These are phyloP conservation scores for Termitomyces sp. DNA, from an alignment of 768 basidiomycete genomes.

Conservation along the genomic window DNA sequence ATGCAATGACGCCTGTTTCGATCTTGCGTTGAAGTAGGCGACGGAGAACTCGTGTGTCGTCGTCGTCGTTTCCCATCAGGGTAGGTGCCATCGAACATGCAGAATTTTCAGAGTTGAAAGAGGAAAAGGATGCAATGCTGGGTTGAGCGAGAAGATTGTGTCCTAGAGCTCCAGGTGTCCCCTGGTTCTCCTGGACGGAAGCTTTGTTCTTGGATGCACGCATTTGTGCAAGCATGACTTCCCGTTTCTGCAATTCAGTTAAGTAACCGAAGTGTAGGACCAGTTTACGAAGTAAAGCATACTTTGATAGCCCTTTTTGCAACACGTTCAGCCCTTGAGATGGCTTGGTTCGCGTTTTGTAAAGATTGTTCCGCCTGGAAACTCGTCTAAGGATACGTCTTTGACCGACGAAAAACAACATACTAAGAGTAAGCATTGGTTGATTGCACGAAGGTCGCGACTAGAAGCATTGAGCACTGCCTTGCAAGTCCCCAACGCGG, in stretches of 20 bases:
- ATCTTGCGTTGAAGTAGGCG: slow-evolving; percentile 64
- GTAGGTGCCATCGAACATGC: slow-evolving; percentile 45
- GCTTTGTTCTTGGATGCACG: slow-evolving; percentile 17
- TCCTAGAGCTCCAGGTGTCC: slow-evolving; percentile 24
- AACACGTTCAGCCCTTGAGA: slow-evolving; percentile 51
- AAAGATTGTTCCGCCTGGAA: slow-evolving; percentile 53
- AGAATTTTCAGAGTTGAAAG: slow-evolving; percentile 34
- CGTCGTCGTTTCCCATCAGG: slow-evolving; percentile 50
- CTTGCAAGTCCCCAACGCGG: slow-evolving; percentile 37
- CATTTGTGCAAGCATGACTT: slow-evolving; percentile 39
- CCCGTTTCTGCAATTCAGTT: slow-evolving; percentile 38
- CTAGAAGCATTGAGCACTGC: slow-evolving; percentile 45
- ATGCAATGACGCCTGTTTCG: slow-evolving; percentile 46
- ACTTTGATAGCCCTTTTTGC: slow-evolving; percentile 53
- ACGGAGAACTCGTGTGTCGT: slow-evolving; percentile 57
- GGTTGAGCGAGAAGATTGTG: slow-evolving; percentile 31
- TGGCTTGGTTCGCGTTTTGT: slow-evolving; percentile 45
- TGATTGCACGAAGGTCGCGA: slow-evolving; percentile 52
- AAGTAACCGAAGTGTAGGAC: not conserved
- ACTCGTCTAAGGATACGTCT: not conserved
- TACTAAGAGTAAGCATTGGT: slow-evolving; percentile 49
- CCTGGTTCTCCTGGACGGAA: slow-evolving; percentile 13
- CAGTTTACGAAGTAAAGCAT: slow-evolving; percentile 11
- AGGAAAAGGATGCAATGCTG: slow-evolving; percentile 36
- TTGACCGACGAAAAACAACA: slow-evolving; percentile 15